Percentiles rank a stretch among this genome's conserved stretches.
Conservation (phyloP, 768 basidiomycete genomes). For the Austroboletus eburneus region DNA sequence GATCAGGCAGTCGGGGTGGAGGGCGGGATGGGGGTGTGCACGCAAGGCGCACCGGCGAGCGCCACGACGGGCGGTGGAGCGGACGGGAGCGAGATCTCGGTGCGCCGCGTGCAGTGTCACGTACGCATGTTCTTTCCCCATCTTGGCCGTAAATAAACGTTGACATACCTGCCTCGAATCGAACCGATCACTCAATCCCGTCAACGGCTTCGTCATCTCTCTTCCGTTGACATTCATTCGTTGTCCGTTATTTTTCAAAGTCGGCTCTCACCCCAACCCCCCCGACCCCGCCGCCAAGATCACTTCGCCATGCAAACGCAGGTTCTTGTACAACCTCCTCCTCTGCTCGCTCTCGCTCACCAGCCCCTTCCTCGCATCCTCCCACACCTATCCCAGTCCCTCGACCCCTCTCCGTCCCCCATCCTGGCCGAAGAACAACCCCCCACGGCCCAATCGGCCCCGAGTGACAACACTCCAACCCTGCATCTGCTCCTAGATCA, state of each 20-base stretch:
- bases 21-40: too few species aligned
- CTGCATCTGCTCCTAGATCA: constrained; percentile 29
- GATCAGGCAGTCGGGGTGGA: too few species aligned
- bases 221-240: constrained; percentile 12
- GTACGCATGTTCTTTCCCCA: constrained; percentile 24
- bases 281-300: constrained; percentile 11
- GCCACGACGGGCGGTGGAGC: too few species aligned
- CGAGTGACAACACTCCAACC: constrained; percentile 31
- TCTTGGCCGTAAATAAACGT: constrained; percentile 27
- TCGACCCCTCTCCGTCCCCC: constrained; percentile 25
- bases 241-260: constrained; percentile 17
- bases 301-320: constrained; percentile 23
- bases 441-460: constrained; percentile 32
- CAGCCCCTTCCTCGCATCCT: constrained; percentile 11
- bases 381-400: constrained; percentile 16
- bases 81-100: constrained; percentile 7
- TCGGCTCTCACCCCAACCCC: constrained; percentile 13
- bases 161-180: constrained; percentile 20
- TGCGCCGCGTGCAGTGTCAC: constrained; percentile 16
- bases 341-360: constrained; percentile 12
- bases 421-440: constrained; percentile 35
- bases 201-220: constrained; percentile 17
- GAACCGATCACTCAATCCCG: constrained; percentile 27
- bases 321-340: constrained; percentile 26
- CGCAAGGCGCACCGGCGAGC: too few species aligned